Evolutionary conservation across 495 filamentous ascomycete genomes (phyloP).

Genomic region (Apiosordaria backusii): DNA sequence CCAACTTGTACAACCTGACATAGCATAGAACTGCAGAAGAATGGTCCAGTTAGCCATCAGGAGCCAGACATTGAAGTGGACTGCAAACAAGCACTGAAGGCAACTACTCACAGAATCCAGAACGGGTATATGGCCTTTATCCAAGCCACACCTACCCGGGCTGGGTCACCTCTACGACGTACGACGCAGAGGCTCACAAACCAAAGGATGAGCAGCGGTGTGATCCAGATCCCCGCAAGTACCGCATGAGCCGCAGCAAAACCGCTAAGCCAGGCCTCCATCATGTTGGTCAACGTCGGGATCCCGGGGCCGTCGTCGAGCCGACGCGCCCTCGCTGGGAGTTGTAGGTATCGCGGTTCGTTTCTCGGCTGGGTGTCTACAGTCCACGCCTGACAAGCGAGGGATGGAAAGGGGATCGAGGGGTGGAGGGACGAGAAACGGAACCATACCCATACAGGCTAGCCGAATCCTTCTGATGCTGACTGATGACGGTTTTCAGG

Average conservation of each 20-base stretch:
- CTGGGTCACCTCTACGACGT: slow-evolving; percentile 23
- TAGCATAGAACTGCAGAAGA: slow-evolving; percentile 2
- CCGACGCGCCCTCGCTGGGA: neutral
- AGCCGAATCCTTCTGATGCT: neutral
- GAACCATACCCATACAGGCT: neutral
- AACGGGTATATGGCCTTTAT: slow-evolving; percentile 23
- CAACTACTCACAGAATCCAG: slow-evolving; percentile 21
- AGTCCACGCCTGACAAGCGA: neutral
- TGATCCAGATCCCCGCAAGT: slow-evolving; percentile 18
- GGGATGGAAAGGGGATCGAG: neutral
- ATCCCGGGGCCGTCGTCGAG: too few species aligned
- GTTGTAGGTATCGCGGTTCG: neutral
- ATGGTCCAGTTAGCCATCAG: slow-evolving; percentile 8
- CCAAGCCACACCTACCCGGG: slow-evolving; percentile 24
- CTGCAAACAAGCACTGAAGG: neutral
- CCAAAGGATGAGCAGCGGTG: slow-evolving; percentile 23
- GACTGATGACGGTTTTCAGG: neutral
- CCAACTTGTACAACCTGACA: neutral
- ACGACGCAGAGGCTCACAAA: slow-evolving; percentile 20
- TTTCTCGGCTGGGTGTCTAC: neutral
- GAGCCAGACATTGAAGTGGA: too few species aligned
- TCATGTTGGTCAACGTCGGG: neutral
- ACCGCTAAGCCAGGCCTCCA: neutral
- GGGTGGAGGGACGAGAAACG: too few species aligned
- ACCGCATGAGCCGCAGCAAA: slow-evolving; percentile 2